Conservation (phyloP, 441 rosid species). For the Erodium trifolium region DNA sequence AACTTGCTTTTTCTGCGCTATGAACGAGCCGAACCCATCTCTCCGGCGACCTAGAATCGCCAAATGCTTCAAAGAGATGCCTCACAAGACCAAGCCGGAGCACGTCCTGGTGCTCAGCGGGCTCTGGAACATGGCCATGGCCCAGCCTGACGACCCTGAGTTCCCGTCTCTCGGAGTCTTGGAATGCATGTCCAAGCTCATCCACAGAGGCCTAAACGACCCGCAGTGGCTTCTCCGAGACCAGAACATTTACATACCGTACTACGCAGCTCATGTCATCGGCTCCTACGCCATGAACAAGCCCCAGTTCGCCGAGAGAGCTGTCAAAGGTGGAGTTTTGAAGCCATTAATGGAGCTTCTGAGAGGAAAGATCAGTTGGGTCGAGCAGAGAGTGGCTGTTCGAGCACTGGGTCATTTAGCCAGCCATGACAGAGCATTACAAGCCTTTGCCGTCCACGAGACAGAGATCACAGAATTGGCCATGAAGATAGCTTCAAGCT, state of each 20-base stretch:
- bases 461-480: slow-evolving; percentile 40
- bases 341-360: slow-evolving; percentile 62
- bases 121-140: slow-evolving; percentile 67
- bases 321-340: slow-evolving; percentile 48
- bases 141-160: slow-evolving; percentile 68
- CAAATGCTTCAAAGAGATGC: slow-evolving; percentile 52
- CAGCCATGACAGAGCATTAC: slow-evolving; percentile 49
- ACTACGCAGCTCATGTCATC: slow-evolving; percentile 73
- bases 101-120: slow-evolving; percentile 64
- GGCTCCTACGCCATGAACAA: slow-evolving; percentile 75
- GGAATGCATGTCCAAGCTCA: slow-evolving; percentile 62
- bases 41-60: slow-evolving; percentile 40
- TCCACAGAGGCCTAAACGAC: slow-evolving; percentile 41
- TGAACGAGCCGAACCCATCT: slow-evolving; percentile 51
- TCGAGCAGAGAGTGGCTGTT: slow-evolving; percentile 78
- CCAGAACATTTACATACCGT: slow-evolving; percentile 76
- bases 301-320: slow-evolving; percentile 42
- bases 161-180: slow-evolving; percentile 72
- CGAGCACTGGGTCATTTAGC: slow-evolving; percentile 66
- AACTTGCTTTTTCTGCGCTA: slow-evolving; percentile 72
- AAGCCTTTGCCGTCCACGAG: slow-evolving; percentile 42
- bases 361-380: slow-evolving; percentile 76
- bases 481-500: slow-evolving; percentile 39
- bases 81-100: slow-evolving; percentile 44
- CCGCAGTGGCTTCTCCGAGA: slow-evolving; percentile 52